Base-by-base conservation (phyloP, 352 stramenopile species). In the Phytophthora constricta region DNA sequence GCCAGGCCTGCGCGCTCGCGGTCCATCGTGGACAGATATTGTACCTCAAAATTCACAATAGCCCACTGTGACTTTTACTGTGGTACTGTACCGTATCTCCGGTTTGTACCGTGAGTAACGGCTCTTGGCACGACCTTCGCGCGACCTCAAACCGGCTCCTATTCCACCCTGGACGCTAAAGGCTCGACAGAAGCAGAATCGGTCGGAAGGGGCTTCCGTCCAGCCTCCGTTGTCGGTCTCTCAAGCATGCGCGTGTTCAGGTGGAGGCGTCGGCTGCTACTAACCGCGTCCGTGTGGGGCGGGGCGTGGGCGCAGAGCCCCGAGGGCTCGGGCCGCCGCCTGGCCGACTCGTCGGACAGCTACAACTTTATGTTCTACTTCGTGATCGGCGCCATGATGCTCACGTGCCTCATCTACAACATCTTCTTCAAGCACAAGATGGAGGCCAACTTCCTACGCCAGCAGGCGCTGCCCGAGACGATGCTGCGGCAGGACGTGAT, bases 351-450 rank as follows among this genome's bases (percentile, higher is more conserved):
- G n/a, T 89, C 82, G 4, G 80, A 89, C 47, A 80, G 81, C 72
- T 93, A 92, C 74, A 95, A 92, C 71, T 93, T 95, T 45, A 92
- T 93, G 83, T 95, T 95, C 47, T 95, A 95, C 79, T 91, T 93
- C 45, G 80, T 93, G 20, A 92, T 95, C 68, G 82, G 83, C 70
- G 85, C 86, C 52, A 93, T 95, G 86, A 90, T 95, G 82, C 73
- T 95, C 58, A 92, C 85, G 62, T 93, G 87, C 52, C 67, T 93
- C 11, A 84, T 95, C 47, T 95, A 95, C 82, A 93, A 95, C 77
- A 86, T 95, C 45, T 93, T 95, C 70, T 95, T 95, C 63, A 93
- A 93, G 60, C 82, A 90, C 51, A 89, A 89, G 58, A 83, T 93
- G 70, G 85, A 93, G 59, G 80, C 84, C 26, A 83, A 72, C 46